Evolutionary conservation across 805 yeast species (phyloP).

Genomic region (Tetrapisispora fleetii): DNA sequence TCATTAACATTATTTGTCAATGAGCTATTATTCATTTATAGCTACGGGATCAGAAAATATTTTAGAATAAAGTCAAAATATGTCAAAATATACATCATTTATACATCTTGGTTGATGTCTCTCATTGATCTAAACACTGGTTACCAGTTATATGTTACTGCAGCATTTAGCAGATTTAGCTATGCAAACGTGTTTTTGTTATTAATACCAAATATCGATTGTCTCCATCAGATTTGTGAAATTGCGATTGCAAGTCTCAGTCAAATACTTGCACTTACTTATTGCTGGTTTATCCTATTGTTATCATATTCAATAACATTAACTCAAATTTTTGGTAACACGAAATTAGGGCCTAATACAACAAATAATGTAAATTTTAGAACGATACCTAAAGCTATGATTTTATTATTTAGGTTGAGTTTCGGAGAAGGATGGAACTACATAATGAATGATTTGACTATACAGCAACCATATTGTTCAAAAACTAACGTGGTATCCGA

Average conservation of each 20-base stretch:
- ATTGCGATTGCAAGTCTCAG: background rate
- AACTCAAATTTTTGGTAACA: background rate
- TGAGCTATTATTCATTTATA: background rate
- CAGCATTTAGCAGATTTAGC: background rate
- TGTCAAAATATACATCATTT: background rate
- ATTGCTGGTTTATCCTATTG: background rate
- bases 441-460: background rate
- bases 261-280: background rate
- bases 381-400: background rate
- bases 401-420: background rate
- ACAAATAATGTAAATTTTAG: background rate
- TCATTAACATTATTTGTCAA: background rate
- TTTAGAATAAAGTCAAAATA: background rate
- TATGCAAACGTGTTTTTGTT: background rate
- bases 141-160: background rate
- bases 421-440: constrained; percentile 4
- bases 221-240: background rate
- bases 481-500: background rate
- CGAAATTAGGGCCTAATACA: constrained; percentile 2
- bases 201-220: background rate
- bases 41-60: background rate
- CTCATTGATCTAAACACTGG: background rate
- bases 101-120: background rate
- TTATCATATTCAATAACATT: background rate
- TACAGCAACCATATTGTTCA: background rate